phyloP scores from a whole-genome alignment of 257 asterid genomes.

The Anisodus tanguticus region DNA sequence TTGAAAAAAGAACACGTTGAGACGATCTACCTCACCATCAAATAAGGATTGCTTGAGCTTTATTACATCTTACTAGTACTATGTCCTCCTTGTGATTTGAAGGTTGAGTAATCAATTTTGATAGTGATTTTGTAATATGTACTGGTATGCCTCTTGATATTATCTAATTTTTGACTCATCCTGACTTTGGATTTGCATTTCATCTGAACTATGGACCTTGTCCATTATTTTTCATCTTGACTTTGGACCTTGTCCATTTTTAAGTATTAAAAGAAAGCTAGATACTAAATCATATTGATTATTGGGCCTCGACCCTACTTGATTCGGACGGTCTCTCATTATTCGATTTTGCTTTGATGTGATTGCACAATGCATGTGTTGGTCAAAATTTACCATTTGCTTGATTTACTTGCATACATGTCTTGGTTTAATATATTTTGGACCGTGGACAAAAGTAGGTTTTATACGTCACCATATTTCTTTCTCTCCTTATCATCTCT shows the following conservation, averaged over 20 bases:
- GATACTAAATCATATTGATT: neutral
- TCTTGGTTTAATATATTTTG: neutral
- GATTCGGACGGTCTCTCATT: neutral
- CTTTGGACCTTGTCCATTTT: neutral
- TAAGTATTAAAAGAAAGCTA: neutral
- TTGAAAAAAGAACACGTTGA: too few relatives aligned
- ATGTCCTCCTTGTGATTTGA: too few relatives aligned
- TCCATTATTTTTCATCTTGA: neutral
- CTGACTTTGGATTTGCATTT: neutral
- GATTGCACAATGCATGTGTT: neutral
- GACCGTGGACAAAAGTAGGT: neutral
- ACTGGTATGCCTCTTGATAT: neutral
- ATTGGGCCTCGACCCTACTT: neutral
- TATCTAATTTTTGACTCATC: neutral
- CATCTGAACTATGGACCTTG: neutral
- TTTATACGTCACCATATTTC: neutral
- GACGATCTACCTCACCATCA: too few relatives aligned
- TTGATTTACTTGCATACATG: neutral
- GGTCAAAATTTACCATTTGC: neutral
- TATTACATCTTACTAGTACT: too few relatives aligned
- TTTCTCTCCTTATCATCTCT: neutral
- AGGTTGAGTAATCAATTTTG: too few relatives aligned
- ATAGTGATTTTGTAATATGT: neutral
- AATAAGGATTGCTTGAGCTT: too few relatives aligned
- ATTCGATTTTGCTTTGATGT: neutral